Evolutionary conservation across 345 rosid species (phyloP).

Genomic region (Lepidium didymum): DNA sequence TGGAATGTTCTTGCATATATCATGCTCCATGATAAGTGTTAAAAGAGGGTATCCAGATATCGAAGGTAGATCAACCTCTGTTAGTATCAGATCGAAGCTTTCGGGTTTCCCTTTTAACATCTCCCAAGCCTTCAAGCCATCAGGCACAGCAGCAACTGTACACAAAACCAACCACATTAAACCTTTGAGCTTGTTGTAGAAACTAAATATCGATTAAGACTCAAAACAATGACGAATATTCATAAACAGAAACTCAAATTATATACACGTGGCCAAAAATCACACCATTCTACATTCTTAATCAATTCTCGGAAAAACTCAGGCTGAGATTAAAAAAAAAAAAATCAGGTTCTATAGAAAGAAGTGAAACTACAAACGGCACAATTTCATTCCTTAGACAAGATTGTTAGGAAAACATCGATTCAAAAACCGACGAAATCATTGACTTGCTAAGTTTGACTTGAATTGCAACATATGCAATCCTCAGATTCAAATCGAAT

Average conservation of each 20-base stretch:
- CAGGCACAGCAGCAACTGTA: slow-evolving; percentile 71
- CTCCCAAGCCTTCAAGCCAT: slow-evolving; percentile 99
- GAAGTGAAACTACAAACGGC: neutral
- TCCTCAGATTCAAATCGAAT: slow-evolving; percentile 3
- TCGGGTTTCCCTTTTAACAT: slow-evolving; percentile 57
- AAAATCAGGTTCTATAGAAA: neutral
- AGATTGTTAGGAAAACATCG: neutral
- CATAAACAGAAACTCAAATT: neutral
- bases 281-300: neutral
- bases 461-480: neutral
- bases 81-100: slow-evolving; percentile 65
- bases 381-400: neutral
- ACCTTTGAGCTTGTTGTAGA: neutral
- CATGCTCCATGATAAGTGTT: slow-evolving; percentile 82
- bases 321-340: too few relatives aligned
- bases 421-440: neutral
- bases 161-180: neutral
- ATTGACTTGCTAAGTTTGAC: slow-evolving; percentile 7
- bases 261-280: neutral
- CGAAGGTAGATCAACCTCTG: slow-evolving; percentile 88
- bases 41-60: slow-evolving; percentile 87
- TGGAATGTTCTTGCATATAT: slow-evolving; percentile 81
- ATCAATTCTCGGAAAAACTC: neutral
- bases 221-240: neutral
- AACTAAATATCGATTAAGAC: neutral